Evolutionary conservation across 2,329 filamentous ascomycete species (phyloP), one percentile per base, ranked within the genome.

Genomic region (Verticillium longisporum): DNA sequence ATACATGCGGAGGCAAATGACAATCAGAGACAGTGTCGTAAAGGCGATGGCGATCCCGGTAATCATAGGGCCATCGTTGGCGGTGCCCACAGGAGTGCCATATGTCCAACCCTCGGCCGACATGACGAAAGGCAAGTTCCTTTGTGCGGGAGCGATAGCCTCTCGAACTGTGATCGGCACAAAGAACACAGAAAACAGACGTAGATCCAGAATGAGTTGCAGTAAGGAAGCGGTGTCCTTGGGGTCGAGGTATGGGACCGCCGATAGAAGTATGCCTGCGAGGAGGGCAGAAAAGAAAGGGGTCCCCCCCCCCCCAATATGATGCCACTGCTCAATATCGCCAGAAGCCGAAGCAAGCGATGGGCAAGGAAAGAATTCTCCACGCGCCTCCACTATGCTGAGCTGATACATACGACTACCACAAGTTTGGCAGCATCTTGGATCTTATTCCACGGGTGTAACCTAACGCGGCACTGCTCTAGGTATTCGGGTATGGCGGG

Each of bases 141-240:
- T 75, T 75, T 1, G 81, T 79, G 15, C 73, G 75, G 2, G 79
- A 80, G 9, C 73, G 26, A 11, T 32, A 80, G 1, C 70, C 68
- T 3, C 61, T 79, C 10, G 7, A 26, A 18, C n/a, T 18, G 21
- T 18, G 7, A 26, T 18, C 18, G 45, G 6, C 45, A 26, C 45
- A 26, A 18, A 4, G n/a, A 21, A 11, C 45, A 50, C 18, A 21
- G n/a, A n/a, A 50, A 45, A 10, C 7, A 50, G 9, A 11, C 6
- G n/a, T 6, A 21, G 11, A 50, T 10, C 45, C 45, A 50, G 45
- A 50, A 50, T n/a, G 18, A 11, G 26, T 50, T 7, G 45, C 18
- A 9, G 18, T 10, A 7, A 26, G 45, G n/a, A 50, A 4, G 9
- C n/a, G n/a, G 18, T 26, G n/a, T 3, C 18, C 45, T 26, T 6